Conservation (phyloP, 2,329 filamentous ascomycete genomes). For the Purpureocillium takamizusanense region DNA sequence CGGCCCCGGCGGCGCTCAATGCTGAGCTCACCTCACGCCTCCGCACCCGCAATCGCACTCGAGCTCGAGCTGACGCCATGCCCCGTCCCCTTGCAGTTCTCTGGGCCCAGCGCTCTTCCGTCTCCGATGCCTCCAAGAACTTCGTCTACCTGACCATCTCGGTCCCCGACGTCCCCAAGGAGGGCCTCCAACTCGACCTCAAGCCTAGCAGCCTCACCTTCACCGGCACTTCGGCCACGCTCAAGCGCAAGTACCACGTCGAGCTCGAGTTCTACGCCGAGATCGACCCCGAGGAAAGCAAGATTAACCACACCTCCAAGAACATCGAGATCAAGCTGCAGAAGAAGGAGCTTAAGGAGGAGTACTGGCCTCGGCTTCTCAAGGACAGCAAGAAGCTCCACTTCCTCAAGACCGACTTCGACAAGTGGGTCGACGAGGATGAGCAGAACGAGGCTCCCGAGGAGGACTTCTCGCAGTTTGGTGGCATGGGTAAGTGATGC, state of each 20-base stretch:
- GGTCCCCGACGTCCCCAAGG: constrained; percentile 72
- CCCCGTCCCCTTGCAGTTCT: constrained; percentile 53
- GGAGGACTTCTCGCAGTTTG: constrained; percentile 65
- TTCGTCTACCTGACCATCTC: constrained; percentile 89
- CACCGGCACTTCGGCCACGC: constrained; percentile 70
- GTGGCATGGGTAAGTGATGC: constrained; percentile 52
- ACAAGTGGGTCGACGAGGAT: constrained; percentile 99
- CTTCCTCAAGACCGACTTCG: constrained; percentile 97
- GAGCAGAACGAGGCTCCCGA: constrained; percentile 88
- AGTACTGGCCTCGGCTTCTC: constrained; percentile 92
- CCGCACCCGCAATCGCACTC: background rate
- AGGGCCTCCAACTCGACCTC: constrained; percentile 73
- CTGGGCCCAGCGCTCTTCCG: constrained; percentile 95
- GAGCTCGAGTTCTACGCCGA: constrained; percentile 83
- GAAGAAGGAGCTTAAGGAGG: constrained; percentile 93
- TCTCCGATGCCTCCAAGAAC: constrained; percentile 75
- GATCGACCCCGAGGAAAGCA: constrained; percentile 78
- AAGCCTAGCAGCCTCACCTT: constrained; percentile 71
- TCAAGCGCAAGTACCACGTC: constrained; percentile 81
- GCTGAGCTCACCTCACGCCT: background rate
- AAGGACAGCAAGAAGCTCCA: constrained; percentile 86
- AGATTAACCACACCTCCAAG: constrained; percentile 80
- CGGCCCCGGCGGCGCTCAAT: too few relatives aligned
- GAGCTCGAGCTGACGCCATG: constrained; percentile 1
- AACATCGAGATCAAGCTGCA: constrained; percentile 84